Base-by-base conservation (phyloP, 169 alveolate species). In the Plasmodium falciparum region DNA sequence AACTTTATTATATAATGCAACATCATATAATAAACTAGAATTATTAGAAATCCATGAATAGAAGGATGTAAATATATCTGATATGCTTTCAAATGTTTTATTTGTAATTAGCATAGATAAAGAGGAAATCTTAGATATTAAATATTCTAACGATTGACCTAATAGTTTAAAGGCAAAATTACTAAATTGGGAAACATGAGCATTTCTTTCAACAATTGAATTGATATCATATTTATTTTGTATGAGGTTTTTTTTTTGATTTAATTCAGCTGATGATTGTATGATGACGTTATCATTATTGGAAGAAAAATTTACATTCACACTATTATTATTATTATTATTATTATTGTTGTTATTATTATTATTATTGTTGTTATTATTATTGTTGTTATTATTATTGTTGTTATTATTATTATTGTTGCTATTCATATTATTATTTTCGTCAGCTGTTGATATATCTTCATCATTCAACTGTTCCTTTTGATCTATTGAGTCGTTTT, bases 31-130 rank as follows among this genome's bases (percentile, higher is more conserved):
- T 9, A 85, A 45, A 49, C 92, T 85, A 17, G 92, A 85, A 49
- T 73, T 85, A 59, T 63, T 73, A 11, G 92, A 85, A 20, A 85
- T 73, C 92, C 92, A 85, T 2, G 80, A 72, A 73, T 73, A 73
- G 45, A 85, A 73, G 15, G 86, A 73, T 1, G 92, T 85, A 69
- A 85, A 85, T 6, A 73, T 85, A 11, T 85, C 88, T 1, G 88
- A 85, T 33, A 85, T 85, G 26, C 76, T 85, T 69, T 85, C 88
- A 73, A 85, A 85, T 2, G 92, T 73, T 54, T 26, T 72, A 63
- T 52, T 73, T 33, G 88, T 85, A 49, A 71, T 70, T 85, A 73
- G 26, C 75, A 73, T 63, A 24, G 86, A 69, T 43, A 85, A 56
- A 7, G 86, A 73, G 43, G 88, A 73, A 33, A 85, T 62, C 45